Evolutionary conservation across 495 filamentous ascomycete genomes (phyloP).

Genomic region (Penicillium nucicola): DNA sequence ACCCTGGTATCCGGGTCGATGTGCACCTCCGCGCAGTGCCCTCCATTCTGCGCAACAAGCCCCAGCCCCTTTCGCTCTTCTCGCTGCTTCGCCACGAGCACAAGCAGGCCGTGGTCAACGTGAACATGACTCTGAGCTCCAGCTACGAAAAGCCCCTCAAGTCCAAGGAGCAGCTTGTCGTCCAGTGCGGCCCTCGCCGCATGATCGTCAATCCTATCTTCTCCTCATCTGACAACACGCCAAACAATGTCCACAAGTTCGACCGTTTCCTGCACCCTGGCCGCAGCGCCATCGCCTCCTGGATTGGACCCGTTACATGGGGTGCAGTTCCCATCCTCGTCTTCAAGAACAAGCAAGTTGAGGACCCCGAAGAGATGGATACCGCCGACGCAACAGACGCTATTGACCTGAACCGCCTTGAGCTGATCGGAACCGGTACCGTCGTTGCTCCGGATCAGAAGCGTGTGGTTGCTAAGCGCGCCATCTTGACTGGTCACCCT

Average conservation of each 20-base stretch:
- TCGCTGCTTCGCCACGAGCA: conserved; percentile 91
- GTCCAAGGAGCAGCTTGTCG: conserved; percentile 83
- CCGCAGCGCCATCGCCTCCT: conserved; percentile 83
- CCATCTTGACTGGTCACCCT: conserved; percentile 92
- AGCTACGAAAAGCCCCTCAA: conserved; percentile 70
- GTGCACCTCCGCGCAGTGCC: conserved; percentile 77
- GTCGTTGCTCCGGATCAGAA: conserved; percentile 71
- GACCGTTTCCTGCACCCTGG: conserved; percentile 91
- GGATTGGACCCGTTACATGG: conserved; percentile 89
- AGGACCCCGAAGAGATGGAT: conserved; percentile 38
- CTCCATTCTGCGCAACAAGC: conserved; percentile 51
- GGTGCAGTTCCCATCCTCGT: conserved; percentile 84
- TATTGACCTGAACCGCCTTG: conserved; percentile 43
- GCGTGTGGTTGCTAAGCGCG: conserved; percentile 87
- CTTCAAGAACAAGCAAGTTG: conserved; percentile 58
- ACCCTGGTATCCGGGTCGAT: conserved; percentile 75
- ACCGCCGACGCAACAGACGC: conserved; percentile 27
- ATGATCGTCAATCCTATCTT: conserved; percentile 87
- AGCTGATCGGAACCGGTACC: conserved; percentile 82
- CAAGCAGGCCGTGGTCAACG: conserved; percentile 83
- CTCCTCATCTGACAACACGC: conserved; percentile 76
- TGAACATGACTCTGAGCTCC: conserved; percentile 76
- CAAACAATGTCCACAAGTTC: conserved; percentile 95
- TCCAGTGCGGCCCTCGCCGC: conserved; percentile 84
- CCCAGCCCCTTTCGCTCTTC: conserved; percentile 66